Percentiles rank a stretch among this genome's conserved stretches.
Evolutionary conservation across 2,329 filamentous ascomycete species (phyloP).

Genomic region (Pseudophaeomoniella oleicola): DNA sequence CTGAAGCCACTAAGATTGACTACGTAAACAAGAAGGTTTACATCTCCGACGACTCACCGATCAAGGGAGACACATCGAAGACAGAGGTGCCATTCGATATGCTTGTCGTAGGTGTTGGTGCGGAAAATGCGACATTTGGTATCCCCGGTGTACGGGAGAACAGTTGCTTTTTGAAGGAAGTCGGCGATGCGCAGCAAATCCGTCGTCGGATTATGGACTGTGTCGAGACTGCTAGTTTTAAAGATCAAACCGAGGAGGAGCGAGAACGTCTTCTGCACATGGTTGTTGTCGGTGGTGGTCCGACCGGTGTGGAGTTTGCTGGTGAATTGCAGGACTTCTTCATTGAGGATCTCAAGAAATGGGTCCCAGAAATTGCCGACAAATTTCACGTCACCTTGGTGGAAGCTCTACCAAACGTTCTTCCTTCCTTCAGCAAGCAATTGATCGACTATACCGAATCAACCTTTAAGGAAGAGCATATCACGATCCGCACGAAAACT

Average conservation of each 20-base stretch:
- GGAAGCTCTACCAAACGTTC: constrained; percentile 87
- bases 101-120: constrained; percentile 92
- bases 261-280: constrained; percentile 91
- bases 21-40: constrained; percentile 76
- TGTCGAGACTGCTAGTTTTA: constrained; percentile 95
- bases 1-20: constrained; percentile 87
- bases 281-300: constrained; percentile 88
- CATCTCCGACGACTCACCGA: constrained; percentile 83
- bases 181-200: constrained; percentile 87
- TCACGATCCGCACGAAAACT: constrained; percentile 94
- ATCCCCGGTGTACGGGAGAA: constrained; percentile 91
- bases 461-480: constrained; percentile 97
- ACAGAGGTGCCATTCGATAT: constrained; percentile 96
- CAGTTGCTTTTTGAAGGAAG: constrained; percentile 98
- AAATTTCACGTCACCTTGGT: constrained; percentile 97
- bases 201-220: constrained; percentile 99
- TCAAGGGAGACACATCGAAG: constrained; percentile 67
- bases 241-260: constrained; percentile 80
- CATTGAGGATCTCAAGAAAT: constrained; percentile 93
- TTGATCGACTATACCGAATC: constrained; percentile 98
- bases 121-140: constrained; percentile 96
- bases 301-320: constrained; percentile 95
- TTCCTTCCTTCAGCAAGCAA: constrained; percentile 98
- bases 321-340: constrained; percentile 99
- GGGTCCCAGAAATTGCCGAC: constrained; percentile 86